Evolutionary conservation across 129 eudicot species (phyloP).

Genomic region (Smallanthus sonchifolius): DNA sequence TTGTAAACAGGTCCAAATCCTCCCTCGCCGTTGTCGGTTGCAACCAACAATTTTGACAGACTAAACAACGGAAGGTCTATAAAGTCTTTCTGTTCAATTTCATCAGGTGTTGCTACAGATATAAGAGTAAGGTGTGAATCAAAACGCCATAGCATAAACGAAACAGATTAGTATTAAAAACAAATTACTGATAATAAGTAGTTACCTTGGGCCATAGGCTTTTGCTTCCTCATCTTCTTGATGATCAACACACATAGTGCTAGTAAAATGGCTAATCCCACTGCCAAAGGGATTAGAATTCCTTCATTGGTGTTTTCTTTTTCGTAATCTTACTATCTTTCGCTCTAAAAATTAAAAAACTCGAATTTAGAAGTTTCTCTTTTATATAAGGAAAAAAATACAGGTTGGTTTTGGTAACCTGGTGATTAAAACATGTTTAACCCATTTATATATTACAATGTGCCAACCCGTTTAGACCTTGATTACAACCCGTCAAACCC

Average conservation of each 20-base stretch:
- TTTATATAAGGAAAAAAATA: neutral
- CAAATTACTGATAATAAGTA: neutral
- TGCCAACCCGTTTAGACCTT: too few relatives aligned
- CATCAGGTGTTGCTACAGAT: neutral
- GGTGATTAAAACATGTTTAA: too few relatives aligned
- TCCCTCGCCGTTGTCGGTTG: constrained; percentile 25
- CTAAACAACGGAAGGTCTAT: constrained; percentile 19
- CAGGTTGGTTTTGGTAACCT: neutral
- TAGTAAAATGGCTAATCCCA: constrained; percentile 9
- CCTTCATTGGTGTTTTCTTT: neutral
- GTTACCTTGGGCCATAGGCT: neutral
- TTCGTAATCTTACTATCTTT: neutral
- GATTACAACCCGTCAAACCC: neutral
- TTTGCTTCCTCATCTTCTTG: constrained; percentile 1
- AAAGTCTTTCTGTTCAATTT: neutral
- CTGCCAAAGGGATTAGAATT: constrained; percentile 13
- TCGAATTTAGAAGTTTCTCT: neutral
- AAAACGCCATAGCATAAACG: neutral
- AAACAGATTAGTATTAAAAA: neutral
- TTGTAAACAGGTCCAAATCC: constrained; percentile 35
- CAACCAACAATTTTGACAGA: constrained; percentile 5
- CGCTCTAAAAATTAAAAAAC: neutral
- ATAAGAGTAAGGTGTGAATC: neutral
- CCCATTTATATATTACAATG: too few relatives aligned
- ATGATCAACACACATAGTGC: constrained; percentile 13